These are phyloP conservation scores for Penicillium paxilli DNA, from an alignment of 495 filamentous ascomycete genomes.

Conservation along the genomic window DNA sequence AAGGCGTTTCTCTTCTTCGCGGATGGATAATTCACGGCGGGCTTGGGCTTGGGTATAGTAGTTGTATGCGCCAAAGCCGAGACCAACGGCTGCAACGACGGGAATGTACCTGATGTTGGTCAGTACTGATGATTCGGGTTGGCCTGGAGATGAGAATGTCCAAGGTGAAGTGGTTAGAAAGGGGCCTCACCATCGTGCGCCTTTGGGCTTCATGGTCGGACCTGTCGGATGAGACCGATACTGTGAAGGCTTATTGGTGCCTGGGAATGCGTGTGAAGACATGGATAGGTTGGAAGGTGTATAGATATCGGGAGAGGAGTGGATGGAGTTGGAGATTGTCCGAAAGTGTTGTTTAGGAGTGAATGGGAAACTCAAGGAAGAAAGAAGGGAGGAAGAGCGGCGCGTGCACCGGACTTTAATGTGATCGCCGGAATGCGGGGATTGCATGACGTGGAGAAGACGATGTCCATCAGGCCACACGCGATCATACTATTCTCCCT, in stretches of 20 bases:
- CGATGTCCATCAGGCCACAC: not conserved
- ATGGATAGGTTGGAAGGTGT: constrained; percentile 7
- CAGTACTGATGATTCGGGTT: not conserved
- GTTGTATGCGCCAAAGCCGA: constrained; percentile 35
- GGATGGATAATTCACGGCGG: constrained; percentile 10
- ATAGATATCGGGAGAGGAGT: not conserved
- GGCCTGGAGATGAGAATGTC: not conserved
- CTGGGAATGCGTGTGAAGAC: constrained; percentile 25
- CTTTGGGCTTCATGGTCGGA: constrained; percentile 17
- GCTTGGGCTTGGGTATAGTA: constrained; percentile 21
- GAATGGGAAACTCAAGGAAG: not conserved
- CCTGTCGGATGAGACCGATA: constrained; percentile 13
- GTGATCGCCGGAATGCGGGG: constrained; percentile 21
- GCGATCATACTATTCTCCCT: not conserved
- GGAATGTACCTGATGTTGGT: constrained; percentile 29
- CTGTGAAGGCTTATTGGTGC: constrained; percentile 15
- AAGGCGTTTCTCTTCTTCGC: constrained; percentile 36
- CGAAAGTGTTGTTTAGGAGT: not conserved
- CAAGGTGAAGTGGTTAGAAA: not conserved
- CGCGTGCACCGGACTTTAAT: constrained; percentile 18
- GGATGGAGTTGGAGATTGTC: not conserved
- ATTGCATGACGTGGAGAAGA: constrained; percentile 26
- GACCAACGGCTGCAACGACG: constrained; percentile 30
- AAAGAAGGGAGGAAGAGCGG: constrained; percentile 4
- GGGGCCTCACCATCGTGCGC: constrained; percentile 18